Evolutionary conservation across 108 stramenopile genomes (phyloP).

Genomic region (Aurantiochytrium sp.): DNA sequence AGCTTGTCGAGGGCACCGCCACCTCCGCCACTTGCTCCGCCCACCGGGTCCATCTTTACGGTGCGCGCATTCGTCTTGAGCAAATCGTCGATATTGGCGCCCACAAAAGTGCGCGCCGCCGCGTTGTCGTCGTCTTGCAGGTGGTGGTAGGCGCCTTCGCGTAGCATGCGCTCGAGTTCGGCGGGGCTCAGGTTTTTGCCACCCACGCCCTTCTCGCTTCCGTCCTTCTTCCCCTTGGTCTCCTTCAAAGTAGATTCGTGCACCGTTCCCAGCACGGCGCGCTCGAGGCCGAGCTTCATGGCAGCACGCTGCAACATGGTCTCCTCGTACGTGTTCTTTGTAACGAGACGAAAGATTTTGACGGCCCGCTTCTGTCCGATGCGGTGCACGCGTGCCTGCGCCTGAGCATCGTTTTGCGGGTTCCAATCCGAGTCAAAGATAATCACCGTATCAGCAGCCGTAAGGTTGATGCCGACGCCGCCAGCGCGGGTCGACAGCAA

Average conservation of each 20-base stretch:
- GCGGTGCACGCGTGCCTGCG: constrained; percentile 92
- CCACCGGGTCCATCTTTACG: neutral
- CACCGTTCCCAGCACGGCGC: constrained; percentile 81
- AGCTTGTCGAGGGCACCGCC: neutral
- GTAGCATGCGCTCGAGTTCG: constrained; percentile 50
- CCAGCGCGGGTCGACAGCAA: constrained; percentile 80
- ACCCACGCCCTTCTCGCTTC: neutral
- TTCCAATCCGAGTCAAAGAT: constrained; percentile 95
- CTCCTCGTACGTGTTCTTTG: constrained; percentile 89
- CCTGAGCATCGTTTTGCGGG: constrained; percentile 98
- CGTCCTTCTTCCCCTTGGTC: neutral
- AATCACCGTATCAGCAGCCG: constrained; percentile 71
- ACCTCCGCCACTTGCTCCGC: neutral
- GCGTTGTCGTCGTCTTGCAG: constrained; percentile 43
- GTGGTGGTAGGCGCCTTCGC: constrained; percentile 50
- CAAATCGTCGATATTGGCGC: constrained; percentile 48
- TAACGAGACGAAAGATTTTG: constrained; percentile 86
- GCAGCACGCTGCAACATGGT: constrained; percentile 97
- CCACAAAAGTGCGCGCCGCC: constrained; percentile 41
- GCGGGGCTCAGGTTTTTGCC: constrained; percentile 24
- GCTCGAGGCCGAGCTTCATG: constrained; percentile 94
- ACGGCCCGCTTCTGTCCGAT: constrained; percentile 97
- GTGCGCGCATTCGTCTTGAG: constrained; percentile 21
- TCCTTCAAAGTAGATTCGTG: constrained; percentile 68
- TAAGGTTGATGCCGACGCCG: constrained; percentile 98